Base-by-base conservation (phyloP, 768 basidiomycete species). In the Guyanaporus albipodus region DNA sequence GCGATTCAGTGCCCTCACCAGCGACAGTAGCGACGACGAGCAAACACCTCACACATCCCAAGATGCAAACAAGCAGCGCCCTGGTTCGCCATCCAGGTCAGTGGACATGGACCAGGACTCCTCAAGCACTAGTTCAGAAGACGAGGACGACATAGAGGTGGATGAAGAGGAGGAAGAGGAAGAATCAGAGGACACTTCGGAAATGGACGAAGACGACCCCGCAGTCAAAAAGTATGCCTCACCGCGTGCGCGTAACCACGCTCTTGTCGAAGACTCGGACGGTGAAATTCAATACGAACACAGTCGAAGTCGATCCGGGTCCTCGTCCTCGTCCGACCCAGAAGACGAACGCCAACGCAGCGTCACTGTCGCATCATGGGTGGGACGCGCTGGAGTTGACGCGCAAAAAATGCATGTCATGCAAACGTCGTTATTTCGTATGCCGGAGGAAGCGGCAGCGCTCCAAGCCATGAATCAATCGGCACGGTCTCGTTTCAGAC, bases 361-460 rank as follows among this genome's bases (percentile, higher is more conserved):
- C 49, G 67, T 77, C 6, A 73, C 75, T 6, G 71, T 81, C 35
- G 78, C 81, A 44, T 79, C 86, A 31, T 88, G 87, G 85, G 80
- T 83, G 12, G 76, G 83, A 38, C 79, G 79, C 41, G 63, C 84
- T 22, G 85, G 87, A 6, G 72, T 93, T n/a, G 90, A 94, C 62
- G 76, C 84, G 12, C 88, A 90, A 64, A 85, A 83, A 68, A 82
- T 93, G 76, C 87, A 91, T 58, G 88, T 94, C 44, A 95, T 95
- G 92, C 92, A 95, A 59, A 82, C 87, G 0, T 85, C 87, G 27
- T 69, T 95, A 42, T 95, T 95, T 61, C 77, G 84, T 36, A 73
- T 80, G 62, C 83, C 83, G 12, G 85, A 88, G 61, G 84, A 86
- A 58, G 83, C 79, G 12, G 85, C 77, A 2, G 80, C 79, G 2